A percentile compares a stretch with the other conserved stretches of the same genome.
These are phyloP conservation scores for Moringa oleifera DNA, from an alignment of 345 rosid genomes.

Conservation along the genomic window DNA sequence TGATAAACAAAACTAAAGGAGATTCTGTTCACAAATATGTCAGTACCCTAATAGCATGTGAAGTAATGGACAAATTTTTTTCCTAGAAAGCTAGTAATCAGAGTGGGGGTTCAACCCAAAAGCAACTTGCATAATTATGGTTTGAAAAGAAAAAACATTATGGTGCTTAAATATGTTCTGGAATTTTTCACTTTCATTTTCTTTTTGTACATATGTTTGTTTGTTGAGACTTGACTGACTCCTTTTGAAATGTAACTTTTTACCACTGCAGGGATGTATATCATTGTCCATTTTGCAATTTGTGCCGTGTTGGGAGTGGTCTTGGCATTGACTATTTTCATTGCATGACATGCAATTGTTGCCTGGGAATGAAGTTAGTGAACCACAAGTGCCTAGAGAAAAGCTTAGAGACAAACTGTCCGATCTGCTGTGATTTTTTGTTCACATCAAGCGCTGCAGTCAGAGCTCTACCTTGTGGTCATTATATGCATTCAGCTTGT, in stretches of 20 bases:
- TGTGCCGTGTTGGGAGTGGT: constrained; percentile 88
- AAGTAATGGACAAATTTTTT: no score
- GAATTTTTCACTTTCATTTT: no score
- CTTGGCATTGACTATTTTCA: constrained; percentile 86
- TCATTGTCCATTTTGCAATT: constrained; percentile 91
- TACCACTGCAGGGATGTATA: constrained; percentile 53
- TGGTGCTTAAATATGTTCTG: not conserved
- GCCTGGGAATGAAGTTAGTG: constrained; percentile 63
- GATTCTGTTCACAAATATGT: not conserved
- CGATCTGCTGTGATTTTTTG: constrained; percentile 82
- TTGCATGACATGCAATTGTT: constrained; percentile 96
- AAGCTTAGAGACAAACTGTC: constrained; percentile 81
- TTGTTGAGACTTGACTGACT: not conserved
- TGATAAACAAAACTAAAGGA: not conserved
- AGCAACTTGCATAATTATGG: no score
- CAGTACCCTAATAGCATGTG: not conserved
- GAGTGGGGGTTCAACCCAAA: not conserved
- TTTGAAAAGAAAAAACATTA: no score
- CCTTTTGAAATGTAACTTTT: not conserved
- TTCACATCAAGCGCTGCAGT: constrained; percentile 82
- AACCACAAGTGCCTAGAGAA: constrained; percentile 90
- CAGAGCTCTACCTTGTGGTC: constrained; percentile 91
- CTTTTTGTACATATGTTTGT: not conserved
- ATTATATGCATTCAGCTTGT: constrained; percentile 88
- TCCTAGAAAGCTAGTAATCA: not conserved